Percentiles rank a stretch among this genome's conserved stretches.
Evolutionary conservation across 495 filamentous ascomycete genomes (phyloP).

Genomic region (Talaromyces adpressus): DNA sequence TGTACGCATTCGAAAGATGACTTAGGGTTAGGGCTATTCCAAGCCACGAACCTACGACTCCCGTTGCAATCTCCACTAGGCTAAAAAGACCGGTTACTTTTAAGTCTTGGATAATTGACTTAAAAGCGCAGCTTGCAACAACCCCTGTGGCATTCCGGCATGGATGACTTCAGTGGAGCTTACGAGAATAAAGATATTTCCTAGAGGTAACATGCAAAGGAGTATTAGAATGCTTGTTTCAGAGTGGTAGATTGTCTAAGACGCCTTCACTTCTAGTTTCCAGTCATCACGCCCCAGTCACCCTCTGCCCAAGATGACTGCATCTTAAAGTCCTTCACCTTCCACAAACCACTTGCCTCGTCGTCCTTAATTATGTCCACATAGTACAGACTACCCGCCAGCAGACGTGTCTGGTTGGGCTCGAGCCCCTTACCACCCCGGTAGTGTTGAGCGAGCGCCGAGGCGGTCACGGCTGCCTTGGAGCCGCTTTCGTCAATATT

Average conservation of each 20-base stretch:
- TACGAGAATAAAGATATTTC: too few relatives aligned
- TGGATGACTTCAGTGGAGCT: too few relatives aligned
- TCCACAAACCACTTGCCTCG: conserved; percentile 21
- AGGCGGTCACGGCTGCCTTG: conserved; percentile 15
- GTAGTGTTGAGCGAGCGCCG: conserved; percentile 24
- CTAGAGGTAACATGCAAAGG: too few relatives aligned
- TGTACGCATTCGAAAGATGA: too few relatives aligned
- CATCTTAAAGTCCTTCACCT: conserved; percentile 17
- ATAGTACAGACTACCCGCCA: conserved; percentile 18
- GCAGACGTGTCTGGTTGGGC: conserved; percentile 2
- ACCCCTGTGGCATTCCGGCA: too few relatives aligned
- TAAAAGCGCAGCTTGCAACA: too few relatives aligned
- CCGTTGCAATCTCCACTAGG: too few relatives aligned
- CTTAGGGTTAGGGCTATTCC: too few relatives aligned
- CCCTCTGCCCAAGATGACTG: conserved; percentile 21
- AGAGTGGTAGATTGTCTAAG: background rate
- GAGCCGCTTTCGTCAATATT: conserved; percentile 15
- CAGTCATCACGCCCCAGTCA: conserved; percentile 8
- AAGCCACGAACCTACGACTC: too few relatives aligned
- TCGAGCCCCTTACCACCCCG: conserved; percentile 15
- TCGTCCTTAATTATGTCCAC: conserved; percentile 19
- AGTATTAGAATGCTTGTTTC: background rate
- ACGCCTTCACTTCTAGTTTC: background rate
- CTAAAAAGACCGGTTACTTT: too few relatives aligned
- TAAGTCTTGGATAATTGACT: too few relatives aligned